These are phyloP conservation scores for Pseudocercospora pini-densiflorae DNA, from an alignment of 2,329 filamentous ascomycete genomes.

Conservation along the genomic window DNA sequence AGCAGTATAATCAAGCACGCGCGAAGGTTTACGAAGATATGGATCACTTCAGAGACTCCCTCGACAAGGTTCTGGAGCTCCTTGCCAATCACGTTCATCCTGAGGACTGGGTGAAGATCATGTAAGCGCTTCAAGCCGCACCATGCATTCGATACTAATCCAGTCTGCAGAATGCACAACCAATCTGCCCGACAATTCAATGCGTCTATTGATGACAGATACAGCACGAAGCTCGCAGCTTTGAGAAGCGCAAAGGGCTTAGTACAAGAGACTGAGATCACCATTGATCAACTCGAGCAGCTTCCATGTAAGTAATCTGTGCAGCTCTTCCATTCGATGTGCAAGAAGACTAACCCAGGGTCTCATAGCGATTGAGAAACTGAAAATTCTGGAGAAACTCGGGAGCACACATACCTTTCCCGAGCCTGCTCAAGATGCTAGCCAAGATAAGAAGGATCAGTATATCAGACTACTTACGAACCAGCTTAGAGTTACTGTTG, in stretches of 20 bases:
- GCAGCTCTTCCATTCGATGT: too few relatives aligned
- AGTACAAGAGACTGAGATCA: not conserved
- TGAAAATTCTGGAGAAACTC: not conserved
- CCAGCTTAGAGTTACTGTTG: not conserved
- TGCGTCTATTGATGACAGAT: not conserved
- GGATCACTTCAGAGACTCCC: not conserved
- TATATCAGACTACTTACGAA: not conserved
- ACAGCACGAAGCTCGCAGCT: not conserved
- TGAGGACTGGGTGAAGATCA: not conserved
- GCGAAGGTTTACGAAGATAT: not conserved
- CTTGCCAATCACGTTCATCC: not conserved
- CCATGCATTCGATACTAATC: not conserved
- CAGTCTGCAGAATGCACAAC: not conserved
- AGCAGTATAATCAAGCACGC: not conserved
- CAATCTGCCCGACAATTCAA: not conserved
- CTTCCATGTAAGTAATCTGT: not conserved
- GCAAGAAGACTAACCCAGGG: too few relatives aligned
- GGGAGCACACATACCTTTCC: not conserved
- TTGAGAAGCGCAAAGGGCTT: not conserved
- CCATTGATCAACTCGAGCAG: not conserved
- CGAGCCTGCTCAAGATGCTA: not conserved
- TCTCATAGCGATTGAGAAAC: not conserved
- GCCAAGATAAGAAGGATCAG: not conserved
- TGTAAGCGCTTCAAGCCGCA: not conserved
- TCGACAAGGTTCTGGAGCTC: not conserved